Percentiles rank a stretch among this genome's conserved stretches.
phyloP scores from a whole-genome alignment of 2,329 filamentous ascomycete species.

The Nakataea oryzae region DNA sequence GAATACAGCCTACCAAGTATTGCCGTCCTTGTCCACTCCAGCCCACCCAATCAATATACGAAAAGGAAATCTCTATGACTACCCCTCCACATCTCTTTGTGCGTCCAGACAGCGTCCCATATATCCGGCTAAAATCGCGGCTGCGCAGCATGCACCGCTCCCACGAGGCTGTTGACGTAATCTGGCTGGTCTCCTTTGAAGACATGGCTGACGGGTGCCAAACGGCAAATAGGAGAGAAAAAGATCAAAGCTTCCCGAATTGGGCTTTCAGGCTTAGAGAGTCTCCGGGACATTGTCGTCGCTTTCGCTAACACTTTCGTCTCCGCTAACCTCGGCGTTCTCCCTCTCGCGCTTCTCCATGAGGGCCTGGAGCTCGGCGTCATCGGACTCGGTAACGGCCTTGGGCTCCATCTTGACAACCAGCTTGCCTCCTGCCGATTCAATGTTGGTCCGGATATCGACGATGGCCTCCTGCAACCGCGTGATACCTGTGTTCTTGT shows the following conservation, averaged over 20 bases:
- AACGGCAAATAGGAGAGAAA: neutral
- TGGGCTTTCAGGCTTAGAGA: constrained; percentile 23
- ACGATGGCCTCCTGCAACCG: constrained; percentile 82
- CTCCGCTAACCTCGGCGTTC: constrained; percentile 95
- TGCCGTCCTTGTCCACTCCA: neutral
- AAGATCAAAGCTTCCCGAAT: neutral
- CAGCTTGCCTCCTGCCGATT: constrained; percentile 65
- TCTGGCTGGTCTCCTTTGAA: neutral
- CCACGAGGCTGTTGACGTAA: neutral
- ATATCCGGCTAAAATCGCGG: neutral
- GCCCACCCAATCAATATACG: too few relatives aligned
- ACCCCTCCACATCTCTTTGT: neutral
- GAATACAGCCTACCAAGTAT: neutral
- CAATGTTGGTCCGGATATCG: constrained; percentile 75
- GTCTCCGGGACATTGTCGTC: constrained; percentile 69
- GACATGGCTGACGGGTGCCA: neutral
- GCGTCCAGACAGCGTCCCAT: neutral
- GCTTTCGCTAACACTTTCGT: constrained; percentile 91
- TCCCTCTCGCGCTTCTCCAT: constrained; percentile 99
- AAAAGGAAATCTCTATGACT: neutral
- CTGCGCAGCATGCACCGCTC: neutral
- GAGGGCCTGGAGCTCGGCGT: constrained; percentile 89
- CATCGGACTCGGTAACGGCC: constrained; percentile 97
- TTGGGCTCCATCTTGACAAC: constrained; percentile 97
- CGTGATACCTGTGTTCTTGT: constrained; percentile 79